Evolutionary conservation across 768 basidiomycete genomes (phyloP), one percentile per base, ranked within the genome.

Genomic region (Pleurotus giganteus): DNA sequence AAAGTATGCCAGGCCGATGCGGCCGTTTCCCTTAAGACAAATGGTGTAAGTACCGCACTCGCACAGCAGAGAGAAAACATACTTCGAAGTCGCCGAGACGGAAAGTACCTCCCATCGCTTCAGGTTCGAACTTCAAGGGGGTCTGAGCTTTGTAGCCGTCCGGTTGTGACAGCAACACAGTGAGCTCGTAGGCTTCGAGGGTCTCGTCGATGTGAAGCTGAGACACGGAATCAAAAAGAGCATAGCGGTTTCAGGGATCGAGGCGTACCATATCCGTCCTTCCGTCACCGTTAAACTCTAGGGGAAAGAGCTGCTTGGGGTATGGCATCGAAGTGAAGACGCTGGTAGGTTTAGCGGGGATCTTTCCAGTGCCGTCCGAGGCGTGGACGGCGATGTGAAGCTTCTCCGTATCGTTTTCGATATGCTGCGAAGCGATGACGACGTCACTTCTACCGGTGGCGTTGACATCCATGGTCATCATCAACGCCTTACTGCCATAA

Each of bases 311-410:
- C 31, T 49, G 47, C 2, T 27, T 31, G 2, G 47, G 47, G 24
- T 31, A 49, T 2, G 24, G 24, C 3, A 49, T 17, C 4, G 28
- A 27, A 32, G 29, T n/a, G 2, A 49, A 49, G 17, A 29, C 6
- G 2, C 28, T 15, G 13, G 26, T 15, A 9, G 47, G 47, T 9
- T 27, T 49, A 15, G 47, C 13, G 8, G 47, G 32, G 9, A 49
- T 26, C 15, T 2, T 23, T 1, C 47, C 47, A 31, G 45, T 53
- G n/a, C 31, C 28, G 17, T 37, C 34, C 2, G 57, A 39, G 7
- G 28, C 26, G 24, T 55, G 41, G 36, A 58, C 46, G n/a, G 27
- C 41, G n/a, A 58, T 21, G 17, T 58, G 43, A 42, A 53, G 47
- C 26, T 47, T 39, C 17, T 46, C 15, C 15, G 57, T 31, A 7